Base-by-base conservation (phyloP, 352 stramenopile genomes). In the Globisporangium nagaii region DNA sequence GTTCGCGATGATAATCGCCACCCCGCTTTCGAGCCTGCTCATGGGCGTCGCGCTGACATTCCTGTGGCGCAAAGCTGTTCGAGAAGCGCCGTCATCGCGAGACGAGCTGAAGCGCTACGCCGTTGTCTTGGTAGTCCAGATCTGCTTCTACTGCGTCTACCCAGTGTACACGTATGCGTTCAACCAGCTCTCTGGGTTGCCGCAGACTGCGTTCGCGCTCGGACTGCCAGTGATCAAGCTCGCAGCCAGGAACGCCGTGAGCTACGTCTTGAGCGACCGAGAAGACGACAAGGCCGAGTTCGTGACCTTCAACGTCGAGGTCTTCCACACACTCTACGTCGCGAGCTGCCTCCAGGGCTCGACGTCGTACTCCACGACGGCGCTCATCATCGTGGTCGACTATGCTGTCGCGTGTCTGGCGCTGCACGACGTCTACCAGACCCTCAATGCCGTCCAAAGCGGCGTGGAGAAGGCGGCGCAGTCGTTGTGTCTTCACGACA, bases 281-380 rank as follows among this genome's bases (percentile, higher is more conserved):
- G n/a, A 55, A 13, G 48, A 55, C 7, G 20, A 22, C 34, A 55
- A 55, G 11, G 5, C 25, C 22, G 48, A 37, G 19, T 55, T 45
- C 17, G 37, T 37, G 4, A 42, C 35, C 13, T 56, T 56, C 48
- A 20, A 56, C 19, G n/a, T n/a, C n/a, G n/a, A n/a, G n/a, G n/a
- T n/a, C n/a, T n/a, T n/a, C n/a, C n/a, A n/a, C n/a, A n/a, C 48
- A 2, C 34, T 56, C 32, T 46, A 46, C 20, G 35, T 56, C 15
- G 36, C 35, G 19, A 15, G 22, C 34, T 46, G 48, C 35, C 20
- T 56, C 9, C 48, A 46, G 48, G 46, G 27, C n/a, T 44, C 48
- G 13, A 35, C 48, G 15, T 56, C 48, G 15, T 37, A 37, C 48
- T 12, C 4, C 8, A 46, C 48, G 20, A 24, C 12, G 0, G 20